Conservation (phyloP, 345 rosid species). For the Moringa oleifera region DNA sequence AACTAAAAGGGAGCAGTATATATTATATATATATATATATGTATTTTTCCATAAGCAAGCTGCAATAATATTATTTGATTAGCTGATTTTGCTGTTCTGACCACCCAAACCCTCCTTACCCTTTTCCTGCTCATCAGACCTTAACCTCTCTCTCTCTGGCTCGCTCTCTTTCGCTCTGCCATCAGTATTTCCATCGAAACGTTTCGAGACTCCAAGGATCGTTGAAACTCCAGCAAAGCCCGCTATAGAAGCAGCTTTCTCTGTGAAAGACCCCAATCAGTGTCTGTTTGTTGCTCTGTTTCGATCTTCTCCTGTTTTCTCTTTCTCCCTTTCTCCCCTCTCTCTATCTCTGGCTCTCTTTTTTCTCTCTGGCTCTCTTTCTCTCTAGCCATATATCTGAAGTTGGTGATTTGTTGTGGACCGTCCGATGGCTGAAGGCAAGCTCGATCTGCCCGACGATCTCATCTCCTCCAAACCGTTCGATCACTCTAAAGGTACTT, state of each 20-base stretch:
- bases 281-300: not conserved
- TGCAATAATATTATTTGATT: slow-evolving; percentile 2
- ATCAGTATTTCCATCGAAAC: slow-evolving; percentile 14
- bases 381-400: slow-evolving; percentile 5
- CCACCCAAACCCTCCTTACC: slow-evolving; percentile 39
- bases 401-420: slow-evolving; percentile 11
- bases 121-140: slow-evolving; percentile 9
- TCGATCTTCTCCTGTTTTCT: too few relatives aligned
- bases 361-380: too few relatives aligned
- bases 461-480: slow-evolving; percentile 55
- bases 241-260: slow-evolving; percentile 9
- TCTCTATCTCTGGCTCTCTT: too few relatives aligned
- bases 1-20: too few relatives aligned
- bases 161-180: slow-evolving; percentile 15
- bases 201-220: slow-evolving; percentile 27
- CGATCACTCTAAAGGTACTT: slow-evolving; percentile 58
- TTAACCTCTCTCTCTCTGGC: slow-evolving; percentile 20
- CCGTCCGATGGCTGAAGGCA: slow-evolving; percentile 60
- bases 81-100: slow-evolving; percentile 26
- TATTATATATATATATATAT: too few relatives aligned
- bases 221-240: slow-evolving; percentile 17
- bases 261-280: not conserved
- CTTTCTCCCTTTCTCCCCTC: too few relatives aligned
- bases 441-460: slow-evolving; percentile 85
- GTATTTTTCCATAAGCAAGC: too few relatives aligned